Conservation (phyloP, 225 moss, liverwort and hornwort species). For the Anthoceros angustus region DNA sequence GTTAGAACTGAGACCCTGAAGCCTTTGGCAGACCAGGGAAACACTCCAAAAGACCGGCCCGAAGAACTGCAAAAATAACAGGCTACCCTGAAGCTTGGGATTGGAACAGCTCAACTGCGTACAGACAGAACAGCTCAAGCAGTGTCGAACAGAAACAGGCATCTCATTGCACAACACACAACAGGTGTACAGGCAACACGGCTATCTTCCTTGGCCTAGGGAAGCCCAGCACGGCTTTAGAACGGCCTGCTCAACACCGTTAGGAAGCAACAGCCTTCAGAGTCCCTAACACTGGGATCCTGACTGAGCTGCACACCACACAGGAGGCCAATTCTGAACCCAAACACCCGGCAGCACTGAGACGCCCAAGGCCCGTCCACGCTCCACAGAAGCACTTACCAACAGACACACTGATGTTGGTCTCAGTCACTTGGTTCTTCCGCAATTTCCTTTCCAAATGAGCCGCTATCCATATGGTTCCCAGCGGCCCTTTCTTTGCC, state of each 20-base stretch:
- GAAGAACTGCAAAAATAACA: no score
- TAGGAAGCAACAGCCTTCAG: background rate
- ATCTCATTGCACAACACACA: no score
- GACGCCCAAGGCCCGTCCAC: background rate
- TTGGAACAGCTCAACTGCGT: no score
- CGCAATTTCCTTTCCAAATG: slow-evolving; percentile 99
- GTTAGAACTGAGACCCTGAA: background rate
- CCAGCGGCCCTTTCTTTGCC: slow-evolving; percentile 97
- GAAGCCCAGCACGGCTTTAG: no score
- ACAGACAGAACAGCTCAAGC: no score
- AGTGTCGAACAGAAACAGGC: no score
- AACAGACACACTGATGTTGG: slow-evolving; percentile 94
- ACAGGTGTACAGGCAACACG: no score
- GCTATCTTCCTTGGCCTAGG: no score
- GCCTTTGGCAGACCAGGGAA: background rate
- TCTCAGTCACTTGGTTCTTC: slow-evolving; percentile 98
- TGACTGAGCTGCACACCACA: background rate
- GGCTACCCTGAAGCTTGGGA: no score
- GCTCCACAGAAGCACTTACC: slow-evolving; percentile 29
- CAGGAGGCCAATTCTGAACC: no score
- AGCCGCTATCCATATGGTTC: slow-evolving; percentile 99
- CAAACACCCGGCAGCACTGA: background rate
- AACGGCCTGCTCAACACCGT: no score
- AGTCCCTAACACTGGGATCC: background rate
- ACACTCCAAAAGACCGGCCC: background rate